Conservation (phyloP, 352 stramenopile species). For the Peronosclerospora sorghi region DNA sequence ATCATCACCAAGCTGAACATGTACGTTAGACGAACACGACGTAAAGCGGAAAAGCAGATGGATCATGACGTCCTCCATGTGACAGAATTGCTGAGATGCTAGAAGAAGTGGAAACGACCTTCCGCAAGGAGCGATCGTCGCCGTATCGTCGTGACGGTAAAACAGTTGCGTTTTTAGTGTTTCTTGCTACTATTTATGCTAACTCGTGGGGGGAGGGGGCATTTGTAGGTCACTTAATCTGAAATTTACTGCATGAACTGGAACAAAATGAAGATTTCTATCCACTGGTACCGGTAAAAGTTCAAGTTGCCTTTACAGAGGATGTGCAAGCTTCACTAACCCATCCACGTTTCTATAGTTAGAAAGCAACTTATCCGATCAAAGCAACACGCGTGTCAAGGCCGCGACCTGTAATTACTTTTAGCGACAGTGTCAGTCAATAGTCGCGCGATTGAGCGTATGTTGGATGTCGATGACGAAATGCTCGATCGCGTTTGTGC, state of each 20-base stretch:
- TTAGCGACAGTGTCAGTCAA: conserved; percentile 68
- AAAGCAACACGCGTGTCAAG: conserved; percentile 47
- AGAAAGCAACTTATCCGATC: conserved; percentile 50
- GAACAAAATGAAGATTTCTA: conserved; percentile 81
- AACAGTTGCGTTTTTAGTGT: too few species aligned
- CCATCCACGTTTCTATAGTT: conserved; percentile 24
- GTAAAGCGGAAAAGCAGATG: too few species aligned
- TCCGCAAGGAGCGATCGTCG: conserved; percentile 61
- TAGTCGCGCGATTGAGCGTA: conserved; percentile 53
- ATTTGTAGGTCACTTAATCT: conserved; percentile 62
- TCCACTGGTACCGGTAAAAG: conserved; percentile 30
- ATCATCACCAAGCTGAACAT: conserved; percentile 65
- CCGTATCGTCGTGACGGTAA: conserved; percentile 69
- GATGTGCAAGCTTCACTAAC: conserved; percentile 5
- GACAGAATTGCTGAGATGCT: conserved; percentile 64
- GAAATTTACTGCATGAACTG: conserved; percentile 59
- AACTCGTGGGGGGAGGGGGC: too few species aligned
- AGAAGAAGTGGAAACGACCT: conserved; percentile 64
- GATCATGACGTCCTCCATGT: too few species aligned
- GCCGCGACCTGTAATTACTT: conserved; percentile 55
- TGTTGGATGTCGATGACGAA: conserved; percentile 69
- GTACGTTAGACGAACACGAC: conserved; percentile 33
- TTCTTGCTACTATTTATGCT: too few species aligned
- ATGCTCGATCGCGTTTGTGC: conserved; percentile 62
- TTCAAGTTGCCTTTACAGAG: conserved; percentile 5